Percentiles rank a stretch among this genome's conserved stretches.
phyloP scores from a whole-genome alignment of 306 rosid genomes.

The Sesbania bispinosa region DNA sequence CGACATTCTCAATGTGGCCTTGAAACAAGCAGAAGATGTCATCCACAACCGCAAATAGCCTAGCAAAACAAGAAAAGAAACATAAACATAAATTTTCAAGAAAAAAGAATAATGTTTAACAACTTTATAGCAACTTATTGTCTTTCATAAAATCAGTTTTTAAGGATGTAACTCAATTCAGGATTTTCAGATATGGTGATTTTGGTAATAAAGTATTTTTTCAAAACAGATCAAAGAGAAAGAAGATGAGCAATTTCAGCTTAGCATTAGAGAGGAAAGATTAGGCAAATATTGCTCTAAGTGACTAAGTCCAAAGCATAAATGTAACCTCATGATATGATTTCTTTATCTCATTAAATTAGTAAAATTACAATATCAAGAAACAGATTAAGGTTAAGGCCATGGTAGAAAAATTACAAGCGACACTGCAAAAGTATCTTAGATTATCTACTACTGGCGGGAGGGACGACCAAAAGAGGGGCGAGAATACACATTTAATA shows the following conservation, averaged over 20 bases:
- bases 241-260: not conserved
- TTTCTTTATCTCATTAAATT: not conserved
- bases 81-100: not conserved
- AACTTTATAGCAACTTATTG: not conserved
- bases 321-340: not conserved
- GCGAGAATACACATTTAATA: not conserved
- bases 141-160: not conserved
- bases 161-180: not conserved
- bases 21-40: constrained; percentile 96
- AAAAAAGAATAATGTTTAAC: not conserved
- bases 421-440: not conserved
- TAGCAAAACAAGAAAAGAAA: constrained; percentile 19
- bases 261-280: not conserved
- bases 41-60: constrained; percentile 96
- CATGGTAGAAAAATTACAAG: constrained; percentile 5
- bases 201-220: not conserved
- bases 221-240: not conserved
- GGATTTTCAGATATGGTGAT: not conserved
- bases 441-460: not conserved
- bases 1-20: constrained; percentile 88
- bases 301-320: not conserved
- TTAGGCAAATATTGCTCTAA: not conserved
- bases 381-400: not conserved
- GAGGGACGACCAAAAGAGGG: not conserved
- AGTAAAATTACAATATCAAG: not conserved